A percentile compares a stretch with the other conserved stretches of the same genome.
Evolutionary conservation across 768 basidiomycete species (phyloP).

Genomic region (Inosperma sp.): DNA sequence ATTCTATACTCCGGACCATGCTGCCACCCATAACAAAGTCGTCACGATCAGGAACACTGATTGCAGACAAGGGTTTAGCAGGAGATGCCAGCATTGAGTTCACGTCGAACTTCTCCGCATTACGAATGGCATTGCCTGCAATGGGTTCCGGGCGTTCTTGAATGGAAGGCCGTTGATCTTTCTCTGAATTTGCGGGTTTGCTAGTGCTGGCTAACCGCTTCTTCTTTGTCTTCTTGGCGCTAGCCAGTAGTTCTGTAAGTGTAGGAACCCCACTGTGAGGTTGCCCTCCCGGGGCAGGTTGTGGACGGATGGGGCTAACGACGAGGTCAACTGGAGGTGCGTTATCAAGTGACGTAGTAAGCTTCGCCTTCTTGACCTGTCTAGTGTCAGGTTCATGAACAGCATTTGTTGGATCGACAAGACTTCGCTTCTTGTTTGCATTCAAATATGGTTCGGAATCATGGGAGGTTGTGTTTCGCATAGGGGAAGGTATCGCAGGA

Average conservation of each 20-base stretch:
- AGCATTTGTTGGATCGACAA: conserved; percentile 4
- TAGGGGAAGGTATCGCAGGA: conserved; percentile 19
- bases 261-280: conserved; percentile 28
- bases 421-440: conserved; percentile 19
- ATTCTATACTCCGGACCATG: background rate
- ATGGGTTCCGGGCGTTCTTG: too few species aligned
- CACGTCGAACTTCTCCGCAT: conserved; percentile 8
- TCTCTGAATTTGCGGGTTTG: background rate
- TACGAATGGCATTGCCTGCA: conserved; percentile 20
- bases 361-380: conserved; percentile 17
- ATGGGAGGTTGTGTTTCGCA: background rate
- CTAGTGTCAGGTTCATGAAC: conserved; percentile 3
- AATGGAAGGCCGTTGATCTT: too few species aligned
- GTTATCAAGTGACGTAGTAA: background rate
- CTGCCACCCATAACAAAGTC: conserved; percentile 11
- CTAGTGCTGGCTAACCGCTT: background rate
- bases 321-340: too few species aligned
- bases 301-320: background rate
- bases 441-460: conserved; percentile 6
- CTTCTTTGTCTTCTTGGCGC: conserved; percentile 29
- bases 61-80: conserved; percentile 32
- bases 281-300: conserved; percentile 14
- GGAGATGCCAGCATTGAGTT: conserved; percentile 28
- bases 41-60: conserved; percentile 29
- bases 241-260: conserved; percentile 42